Percentiles rank a stretch among this genome's conserved stretches.
Conservation (phyloP, 1,284 basidiomycete species). For the Volvariella surrecta region DNA sequence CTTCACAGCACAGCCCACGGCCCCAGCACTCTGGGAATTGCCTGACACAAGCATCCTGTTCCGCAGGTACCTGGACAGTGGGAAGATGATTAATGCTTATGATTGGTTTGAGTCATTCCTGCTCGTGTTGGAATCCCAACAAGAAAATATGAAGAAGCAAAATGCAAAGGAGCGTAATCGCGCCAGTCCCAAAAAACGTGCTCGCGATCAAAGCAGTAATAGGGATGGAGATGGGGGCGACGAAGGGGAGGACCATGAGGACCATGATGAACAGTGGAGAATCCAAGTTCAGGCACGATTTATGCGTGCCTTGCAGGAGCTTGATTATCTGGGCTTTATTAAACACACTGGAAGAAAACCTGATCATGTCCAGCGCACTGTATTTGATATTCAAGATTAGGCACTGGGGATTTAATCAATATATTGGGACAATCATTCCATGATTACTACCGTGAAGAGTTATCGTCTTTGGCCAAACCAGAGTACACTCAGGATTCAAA, state of each 20-base stretch:
- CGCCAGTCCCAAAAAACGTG: slow-evolving; percentile 8
- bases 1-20: slow-evolving; percentile 10
- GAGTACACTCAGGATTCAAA: too few species aligned
- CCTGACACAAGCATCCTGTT: slow-evolving; percentile 73
- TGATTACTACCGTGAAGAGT: too few species aligned
- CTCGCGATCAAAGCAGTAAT: slow-evolving; percentile 12
- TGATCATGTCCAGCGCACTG: slow-evolving; percentile 63
- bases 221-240: slow-evolving; percentile 10
- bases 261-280: slow-evolving; percentile 42
- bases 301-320: slow-evolving; percentile 66
- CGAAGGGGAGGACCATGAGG: slow-evolving; percentile 17
- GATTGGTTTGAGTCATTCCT: slow-evolving; percentile 76
- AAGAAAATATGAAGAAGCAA: slow-evolving; percentile 15
- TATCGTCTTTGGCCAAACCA: too few species aligned
- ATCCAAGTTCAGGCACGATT: slow-evolving; percentile 67
- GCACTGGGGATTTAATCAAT: neutral
- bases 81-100: slow-evolving; percentile 71
- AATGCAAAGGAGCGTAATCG: slow-evolving; percentile 10
- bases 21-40: slow-evolving; percentile 34
- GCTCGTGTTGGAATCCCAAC: slow-evolving; percentile 49
- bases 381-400: slow-evolving; percentile 48
- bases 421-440: too few species aligned
- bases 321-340: slow-evolving; percentile 70
- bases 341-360: slow-evolving; percentile 70
- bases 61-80: slow-evolving; percentile 63